Evolutionary conservation across 1,284 basidiomycete genomes (phyloP).

Genomic region (Takashimella koratensis): DNA sequence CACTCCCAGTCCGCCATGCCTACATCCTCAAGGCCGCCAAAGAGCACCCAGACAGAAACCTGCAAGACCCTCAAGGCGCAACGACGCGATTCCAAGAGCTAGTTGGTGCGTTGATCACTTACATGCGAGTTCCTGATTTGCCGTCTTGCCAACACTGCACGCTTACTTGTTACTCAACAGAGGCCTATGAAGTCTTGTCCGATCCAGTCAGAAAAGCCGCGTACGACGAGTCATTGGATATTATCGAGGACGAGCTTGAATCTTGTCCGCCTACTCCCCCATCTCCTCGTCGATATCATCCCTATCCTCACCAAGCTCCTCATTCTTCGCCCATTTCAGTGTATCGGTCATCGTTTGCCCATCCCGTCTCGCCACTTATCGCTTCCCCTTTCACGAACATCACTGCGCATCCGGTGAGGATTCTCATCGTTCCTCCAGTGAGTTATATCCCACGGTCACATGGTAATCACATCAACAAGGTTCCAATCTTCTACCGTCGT

Average conservation of each 20-base stretch:
- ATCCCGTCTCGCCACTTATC: background rate
- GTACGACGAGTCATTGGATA: background rate
- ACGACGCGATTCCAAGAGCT: slow-evolving; percentile 6
- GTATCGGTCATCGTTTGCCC: background rate
- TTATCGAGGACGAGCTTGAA: background rate
- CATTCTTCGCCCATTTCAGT: background rate
- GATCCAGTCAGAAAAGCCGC: background rate
- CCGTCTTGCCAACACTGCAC: background rate
- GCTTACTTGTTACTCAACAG: background rate
- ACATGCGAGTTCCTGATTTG: background rate
- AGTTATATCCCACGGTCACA: too few relatives aligned
- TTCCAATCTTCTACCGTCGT: background rate
- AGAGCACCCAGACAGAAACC: slow-evolving; percentile 8
- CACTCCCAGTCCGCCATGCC: slow-evolving; percentile 7
- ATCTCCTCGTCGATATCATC: background rate
- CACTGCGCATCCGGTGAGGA: background rate
- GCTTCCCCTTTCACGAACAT: background rate
- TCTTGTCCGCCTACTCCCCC: background rate
- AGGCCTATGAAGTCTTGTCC: slow-evolving; percentile 2
- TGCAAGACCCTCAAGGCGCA: background rate
- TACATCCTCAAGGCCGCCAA: slow-evolving; percentile 5
- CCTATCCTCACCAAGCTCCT: background rate
- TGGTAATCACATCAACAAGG: too few relatives aligned
- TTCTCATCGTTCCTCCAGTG: background rate
- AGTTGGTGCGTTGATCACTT: background rate